Evolutionary conservation across 208 protist species (phyloP).

Genomic region (Leishmania tropica): DNA sequence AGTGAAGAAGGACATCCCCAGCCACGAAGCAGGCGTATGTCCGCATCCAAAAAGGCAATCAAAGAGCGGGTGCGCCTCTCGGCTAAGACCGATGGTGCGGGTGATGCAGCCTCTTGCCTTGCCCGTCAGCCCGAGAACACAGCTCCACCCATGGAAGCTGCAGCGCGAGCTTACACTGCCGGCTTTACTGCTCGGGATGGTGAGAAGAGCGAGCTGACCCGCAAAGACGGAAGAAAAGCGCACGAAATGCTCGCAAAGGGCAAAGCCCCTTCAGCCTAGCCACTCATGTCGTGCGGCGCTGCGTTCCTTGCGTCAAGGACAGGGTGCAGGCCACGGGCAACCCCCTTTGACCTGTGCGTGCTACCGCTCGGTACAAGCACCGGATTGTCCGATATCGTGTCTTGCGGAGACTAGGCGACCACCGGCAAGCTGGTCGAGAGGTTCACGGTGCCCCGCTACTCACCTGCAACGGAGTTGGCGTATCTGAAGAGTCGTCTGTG

Average conservation of each 20-base stretch:
- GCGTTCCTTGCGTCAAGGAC: not conserved
- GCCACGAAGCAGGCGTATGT: not conserved
- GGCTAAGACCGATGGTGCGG: not conserved
- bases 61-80: not conserved
- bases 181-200: too few relatives aligned
- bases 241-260: not conserved
- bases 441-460: not conserved
- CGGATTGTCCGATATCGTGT: not conserved
- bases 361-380: not conserved
- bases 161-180: not conserved
- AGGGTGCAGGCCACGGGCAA: not conserved
- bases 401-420: not conserved
- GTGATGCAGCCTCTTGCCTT: not conserved
- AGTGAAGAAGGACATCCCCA: not conserved
- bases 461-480: not conserved
- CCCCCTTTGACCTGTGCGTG: not conserved
- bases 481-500: not conserved
- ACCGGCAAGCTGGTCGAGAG: not conserved
- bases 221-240: conserved; percentile 36
- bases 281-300: not conserved
- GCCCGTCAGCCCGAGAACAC: not conserved
- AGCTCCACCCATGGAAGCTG: not conserved
- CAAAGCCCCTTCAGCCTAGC: not conserved
- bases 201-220: not conserved
- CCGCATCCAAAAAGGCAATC: not conserved